Base-by-base conservation (phyloP, 2,329 filamentous ascomycete species). In the Epichloe amarillans region DNA sequence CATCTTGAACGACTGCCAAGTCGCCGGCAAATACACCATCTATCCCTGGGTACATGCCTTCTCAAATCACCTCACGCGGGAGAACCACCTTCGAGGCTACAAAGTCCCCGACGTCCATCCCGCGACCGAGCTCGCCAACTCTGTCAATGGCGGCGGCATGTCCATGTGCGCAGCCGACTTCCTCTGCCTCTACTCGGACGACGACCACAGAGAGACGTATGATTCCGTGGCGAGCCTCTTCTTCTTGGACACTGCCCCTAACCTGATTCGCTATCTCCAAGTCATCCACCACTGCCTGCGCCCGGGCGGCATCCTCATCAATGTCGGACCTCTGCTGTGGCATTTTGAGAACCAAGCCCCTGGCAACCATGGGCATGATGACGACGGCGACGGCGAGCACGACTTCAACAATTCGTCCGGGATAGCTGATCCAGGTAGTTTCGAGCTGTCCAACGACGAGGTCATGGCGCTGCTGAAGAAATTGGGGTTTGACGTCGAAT, bases 191-290 rank as follows among this genome's bases (percentile, higher is more conserved):
- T 98, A 98, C 64, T 77, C 75, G 26, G 74, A 83, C 52, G 72
- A 77, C 1, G 75, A 77, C 0, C 79, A 86, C 58, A 66, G 69
- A 8, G 75, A 74, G 0, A 60, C 66, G 0, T 97, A 89, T 65
- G 83, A 96, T 60, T 89, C 84, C 1, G 88, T 97, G 2, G 82
- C 87, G 0, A 88, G 86, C 3, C 86, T 95, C 11, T 98, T 97
- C 70, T 98, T 98, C 71, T 84, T 98, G 52, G 94, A 98, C 65
- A 98, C 93, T 1, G 93, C 93, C 2, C 90, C 91, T 1, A 97
- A 98, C 64, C 65, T 96, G 35, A 84, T 97, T 50, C 80, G 85
- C 2, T 98, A 98, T 63, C 79, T 98, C 36, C 83, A 95, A 62
- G 83, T 89, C 2, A 86, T 97, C 50, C 72, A 71, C 41, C 79